Conservation (phyloP, 495 filamentous ascomycete species). For the Rhypophila decipiens region DNA sequence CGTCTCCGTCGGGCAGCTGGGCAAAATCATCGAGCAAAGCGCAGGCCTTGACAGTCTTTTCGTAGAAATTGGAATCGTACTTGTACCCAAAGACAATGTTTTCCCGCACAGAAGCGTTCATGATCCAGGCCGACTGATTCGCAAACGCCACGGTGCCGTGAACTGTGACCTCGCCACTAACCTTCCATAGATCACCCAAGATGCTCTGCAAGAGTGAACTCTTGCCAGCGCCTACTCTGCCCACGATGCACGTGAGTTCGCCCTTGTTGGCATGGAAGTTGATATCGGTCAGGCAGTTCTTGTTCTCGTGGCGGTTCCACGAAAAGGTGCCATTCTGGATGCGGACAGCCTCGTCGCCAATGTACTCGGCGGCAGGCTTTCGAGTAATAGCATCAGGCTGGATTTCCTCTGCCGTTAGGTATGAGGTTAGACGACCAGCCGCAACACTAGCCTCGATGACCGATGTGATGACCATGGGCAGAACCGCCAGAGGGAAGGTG, state of each 20-base stretch:
- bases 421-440: conserved; percentile 76
- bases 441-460: conserved; percentile 96
- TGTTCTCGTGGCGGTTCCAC: conserved; percentile 74
- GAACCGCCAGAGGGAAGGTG: conserved; percentile 87
- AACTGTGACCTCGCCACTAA: conserved; percentile 74
- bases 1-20: conserved; percentile 89
- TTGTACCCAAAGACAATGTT: conserved; percentile 97
- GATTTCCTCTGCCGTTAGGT: conserved; percentile 81
- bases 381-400: conserved; percentile 74
- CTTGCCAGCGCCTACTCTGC: conserved; percentile 91
- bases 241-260: conserved; percentile 87
- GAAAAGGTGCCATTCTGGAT: conserved; percentile 86
- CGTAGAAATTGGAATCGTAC: conserved; percentile 92
- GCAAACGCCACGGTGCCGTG: conserved; percentile 84
- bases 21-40: conserved; percentile 88
- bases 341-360: conserved; percentile 76
- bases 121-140: conserved; percentile 89
- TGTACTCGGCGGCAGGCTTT: conserved; percentile 59
- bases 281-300: conserved; percentile 57
- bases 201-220: conserved; percentile 84
- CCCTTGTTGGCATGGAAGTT: conserved; percentile 83
- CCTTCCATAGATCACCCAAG: conserved; percentile 86
- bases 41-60: conserved; percentile 88
- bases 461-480: conserved; percentile 97
- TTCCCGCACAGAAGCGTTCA: conserved; percentile 94